Evolutionary conservation across 805 yeast genomes (phyloP), one percentile per base, ranked within the genome.

Genomic region (Wickerhamomyces queroliae): DNA sequence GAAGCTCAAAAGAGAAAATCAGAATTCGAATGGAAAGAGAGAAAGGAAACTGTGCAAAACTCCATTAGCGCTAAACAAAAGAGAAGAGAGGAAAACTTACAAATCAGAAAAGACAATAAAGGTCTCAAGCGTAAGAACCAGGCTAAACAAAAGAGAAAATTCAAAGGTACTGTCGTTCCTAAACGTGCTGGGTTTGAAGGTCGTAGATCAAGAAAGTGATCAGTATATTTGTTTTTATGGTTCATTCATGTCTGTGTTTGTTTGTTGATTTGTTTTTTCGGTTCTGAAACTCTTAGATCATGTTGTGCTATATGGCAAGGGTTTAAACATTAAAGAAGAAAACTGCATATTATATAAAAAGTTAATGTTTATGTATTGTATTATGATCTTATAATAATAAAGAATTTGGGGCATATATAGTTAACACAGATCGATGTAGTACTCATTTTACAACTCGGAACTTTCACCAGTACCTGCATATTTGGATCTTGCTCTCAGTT

Each of bases 171-270:
- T 17, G 70, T 70, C 22, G 69, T 67, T 39, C 74, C 76, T 45
- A 69, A 70, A 53, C 55, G 93, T 59, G 95, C 96, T n/a, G 97
- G 97, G 1, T 89, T 89, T 59, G 96, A 89, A 67, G 96, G 97
- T 19, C 67, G 74, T 24, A 42, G 33, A 30, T 30, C 33, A 18
- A 18, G 33, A 18, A 30, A 6, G 8, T 30, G 10, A 19, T 27
- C 18, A 25, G 10, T 25, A 17, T 26, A 24, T 24, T n/a, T 26
- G 15, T n/a, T 26, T 26, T n/a, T 8, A n/a, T 8, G n/a, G 17
- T 16, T 28, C 20, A 28, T 28, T 17, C 8, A 23, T 23, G 11
- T 8, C 10, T 23, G 8, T 11, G 11, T 23, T 11, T 8, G 8
- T 8, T 8, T 23, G 11, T 23, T 8, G 25, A 23, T 8, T 8